phyloP scores from a whole-genome alignment of 2,329 filamentous ascomycete species.

The Microcyclospora tardicrescens region DNA sequence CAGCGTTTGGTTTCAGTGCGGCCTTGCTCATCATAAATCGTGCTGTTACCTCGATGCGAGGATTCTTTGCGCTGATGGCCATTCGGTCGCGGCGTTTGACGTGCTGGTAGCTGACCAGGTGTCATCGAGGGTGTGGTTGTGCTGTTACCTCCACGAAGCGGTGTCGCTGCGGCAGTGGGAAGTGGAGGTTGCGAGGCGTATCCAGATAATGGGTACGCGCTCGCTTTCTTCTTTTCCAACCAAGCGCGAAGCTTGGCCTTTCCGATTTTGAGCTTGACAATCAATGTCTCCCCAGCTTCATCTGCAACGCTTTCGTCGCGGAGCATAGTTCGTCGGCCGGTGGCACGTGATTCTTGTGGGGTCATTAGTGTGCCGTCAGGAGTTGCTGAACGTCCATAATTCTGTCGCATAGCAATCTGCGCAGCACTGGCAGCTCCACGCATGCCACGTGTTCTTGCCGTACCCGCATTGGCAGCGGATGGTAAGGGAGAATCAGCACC shows the following conservation, averaged over 20 bases:
- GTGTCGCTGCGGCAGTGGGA: constrained; percentile 6
- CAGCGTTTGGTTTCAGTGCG: constrained; percentile 54
- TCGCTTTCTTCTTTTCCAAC: constrained; percentile 31
- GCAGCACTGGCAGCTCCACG: constrained; percentile 77
- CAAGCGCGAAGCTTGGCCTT: constrained; percentile 59
- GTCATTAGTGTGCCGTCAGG: constrained; percentile 53
- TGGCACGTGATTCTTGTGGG: constrained; percentile 62
- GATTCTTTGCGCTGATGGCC: constrained; percentile 13
- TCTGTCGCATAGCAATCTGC: constrained; percentile 70
- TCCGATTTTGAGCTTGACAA: constrained; percentile 63
- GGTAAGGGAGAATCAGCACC: constrained; percentile 58
- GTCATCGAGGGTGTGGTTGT: constrained; percentile 14
- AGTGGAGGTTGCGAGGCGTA: constrained; percentile 19
- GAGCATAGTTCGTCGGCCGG: constrained; percentile 45
- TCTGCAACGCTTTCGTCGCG: constrained; percentile 71
- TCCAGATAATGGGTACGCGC: constrained; percentile 20
- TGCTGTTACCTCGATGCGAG: constrained; percentile 2
- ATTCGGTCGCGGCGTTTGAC: constrained; percentile 18
- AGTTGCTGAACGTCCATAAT: constrained; percentile 67
- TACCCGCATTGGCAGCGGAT: constrained; percentile 44
- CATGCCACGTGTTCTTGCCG: constrained; percentile 75
- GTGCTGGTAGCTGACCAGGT: constrained; percentile 12
- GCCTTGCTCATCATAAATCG: constrained; percentile 32
- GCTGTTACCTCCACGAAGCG: constrained; percentile 7
- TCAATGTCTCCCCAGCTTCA: constrained; percentile 50